phyloP scores from a whole-genome alignment of 2,329 filamentous ascomycete species.

The Colletotrichum destructivum region DNA sequence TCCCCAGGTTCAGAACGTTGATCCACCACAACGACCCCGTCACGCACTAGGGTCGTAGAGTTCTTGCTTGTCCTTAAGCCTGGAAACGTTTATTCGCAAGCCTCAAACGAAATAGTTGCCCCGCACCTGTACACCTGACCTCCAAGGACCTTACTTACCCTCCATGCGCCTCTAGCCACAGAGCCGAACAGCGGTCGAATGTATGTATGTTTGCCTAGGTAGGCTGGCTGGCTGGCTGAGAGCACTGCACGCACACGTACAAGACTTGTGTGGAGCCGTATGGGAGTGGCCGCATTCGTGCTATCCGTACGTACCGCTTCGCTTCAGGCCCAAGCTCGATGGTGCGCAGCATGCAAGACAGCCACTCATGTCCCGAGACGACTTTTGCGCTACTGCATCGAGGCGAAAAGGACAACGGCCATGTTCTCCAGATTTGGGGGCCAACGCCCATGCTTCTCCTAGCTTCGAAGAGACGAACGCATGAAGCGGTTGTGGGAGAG shows the following conservation, averaged over 20 bases:
- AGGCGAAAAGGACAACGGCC: slow-evolving; percentile 39
- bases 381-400: slow-evolving; percentile 33
- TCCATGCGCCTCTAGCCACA: slow-evolving; percentile 9
- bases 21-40: slow-evolving; percentile 8
- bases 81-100: slow-evolving; percentile 10
- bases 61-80: background rate
- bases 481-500: slow-evolving; percentile 10
- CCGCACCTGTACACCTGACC: slow-evolving; percentile 36
- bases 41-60: background rate
- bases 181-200: slow-evolving; percentile 28
- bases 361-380: slow-evolving; percentile 19
- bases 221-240: background rate
- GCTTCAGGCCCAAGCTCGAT: slow-evolving; percentile 26
- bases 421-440: slow-evolving; percentile 38
- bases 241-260: slow-evolving; percentile 21
- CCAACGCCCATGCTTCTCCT: slow-evolving; percentile 24
- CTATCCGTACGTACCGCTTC: slow-evolving; percentile 32
- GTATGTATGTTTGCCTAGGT: background rate
- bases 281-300: slow-evolving; percentile 27
- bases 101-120: slow-evolving; percentile 18
- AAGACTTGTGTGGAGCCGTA: background rate
- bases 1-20: slow-evolving; percentile 7
- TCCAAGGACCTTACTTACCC: background rate
- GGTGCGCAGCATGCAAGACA: slow-evolving; percentile 37
- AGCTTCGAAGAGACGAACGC: slow-evolving; percentile 18